These are phyloP conservation scores for Amanita rubescens DNA, from an alignment of 768 basidiomycete genomes.

Conservation along the genomic window DNA sequence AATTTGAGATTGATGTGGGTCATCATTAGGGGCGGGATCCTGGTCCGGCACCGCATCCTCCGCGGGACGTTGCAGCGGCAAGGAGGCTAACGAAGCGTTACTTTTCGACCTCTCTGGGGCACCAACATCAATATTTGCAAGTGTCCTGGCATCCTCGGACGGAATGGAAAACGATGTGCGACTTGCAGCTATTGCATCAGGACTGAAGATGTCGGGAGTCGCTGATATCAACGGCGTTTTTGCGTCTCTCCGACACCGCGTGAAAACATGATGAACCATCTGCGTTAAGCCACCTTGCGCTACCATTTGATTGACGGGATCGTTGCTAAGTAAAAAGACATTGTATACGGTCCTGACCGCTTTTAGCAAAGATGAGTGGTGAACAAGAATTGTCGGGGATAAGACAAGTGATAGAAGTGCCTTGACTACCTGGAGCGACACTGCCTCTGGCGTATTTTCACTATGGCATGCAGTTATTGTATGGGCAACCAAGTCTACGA, in stretches of 20 bases:
- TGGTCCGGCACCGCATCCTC: background rate
- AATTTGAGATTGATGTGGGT: slow-evolving; percentile 3
- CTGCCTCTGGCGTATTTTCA: slow-evolving; percentile 81
- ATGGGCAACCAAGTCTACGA: slow-evolving; percentile 90
- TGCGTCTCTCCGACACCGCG: slow-evolving; percentile 48
- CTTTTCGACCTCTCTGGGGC: background rate
- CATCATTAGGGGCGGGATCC: background rate
- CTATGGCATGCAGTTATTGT: slow-evolving; percentile 91
- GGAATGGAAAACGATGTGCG: slow-evolving; percentile 9
- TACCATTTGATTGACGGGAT: slow-evolving; percentile 93
- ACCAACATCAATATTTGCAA: background rate
- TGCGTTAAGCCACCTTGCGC: slow-evolving; percentile 97
- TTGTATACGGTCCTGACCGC: slow-evolving; percentile 98
- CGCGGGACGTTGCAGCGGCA: background rate
- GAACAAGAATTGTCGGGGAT: slow-evolving; percentile 80
- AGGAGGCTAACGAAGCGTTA: slow-evolving; percentile 6
- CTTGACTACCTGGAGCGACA: slow-evolving; percentile 95
- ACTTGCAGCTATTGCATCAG: background rate
- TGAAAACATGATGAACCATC: slow-evolving; percentile 96
- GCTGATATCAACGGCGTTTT: slow-evolving; percentile 14
- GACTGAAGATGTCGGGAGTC: background rate
- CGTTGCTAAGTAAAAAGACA: slow-evolving; percentile 85
- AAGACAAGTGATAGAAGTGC: slow-evolving; percentile 85
- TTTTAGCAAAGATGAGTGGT: slow-evolving; percentile 93
- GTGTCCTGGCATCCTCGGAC: slow-evolving; percentile 1